phyloP scores from a whole-genome alignment of 495 filamentous ascomycete species.

The Hypoxylon fuscum region DNA sequence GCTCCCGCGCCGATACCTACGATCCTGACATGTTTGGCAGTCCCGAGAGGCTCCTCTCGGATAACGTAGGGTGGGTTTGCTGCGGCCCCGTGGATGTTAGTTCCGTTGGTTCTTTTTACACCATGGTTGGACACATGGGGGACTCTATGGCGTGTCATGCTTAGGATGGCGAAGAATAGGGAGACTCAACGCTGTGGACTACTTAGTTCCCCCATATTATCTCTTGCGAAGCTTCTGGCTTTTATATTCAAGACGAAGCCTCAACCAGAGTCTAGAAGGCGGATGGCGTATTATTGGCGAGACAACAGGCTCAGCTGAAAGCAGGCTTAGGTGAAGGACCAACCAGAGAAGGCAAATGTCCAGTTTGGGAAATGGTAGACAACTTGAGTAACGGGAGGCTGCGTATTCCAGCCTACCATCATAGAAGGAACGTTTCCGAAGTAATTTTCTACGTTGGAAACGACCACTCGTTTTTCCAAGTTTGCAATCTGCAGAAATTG shows the following conservation, averaged over 20 bases:
- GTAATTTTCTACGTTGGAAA: constrained; percentile 7
- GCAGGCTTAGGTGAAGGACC: constrained; percentile 18
- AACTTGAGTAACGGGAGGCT: constrained; percentile 25
- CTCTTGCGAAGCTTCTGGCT: background rate
- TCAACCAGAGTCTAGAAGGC: background rate
- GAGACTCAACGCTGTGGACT: constrained; percentile 36
- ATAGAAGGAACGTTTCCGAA: constrained; percentile 6
- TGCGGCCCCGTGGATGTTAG: constrained; percentile 19
- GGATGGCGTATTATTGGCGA: constrained; percentile 14
- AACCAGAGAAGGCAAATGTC: constrained; percentile 26
- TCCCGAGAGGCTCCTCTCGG: constrained; percentile 55
- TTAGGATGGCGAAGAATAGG: constrained; percentile 22
- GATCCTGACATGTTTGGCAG: constrained; percentile 55
- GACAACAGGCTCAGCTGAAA: constrained; percentile 42
- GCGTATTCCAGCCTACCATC: constrained; percentile 45
- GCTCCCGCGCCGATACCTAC: constrained; percentile 60
- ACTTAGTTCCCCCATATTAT: constrained; percentile 30
- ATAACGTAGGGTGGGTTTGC: constrained; percentile 45
- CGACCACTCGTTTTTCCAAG: constrained; percentile 1
- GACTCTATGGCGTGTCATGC: constrained; percentile 40
- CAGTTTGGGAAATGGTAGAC: constrained; percentile 10
- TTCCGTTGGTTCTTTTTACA: constrained; percentile 7
- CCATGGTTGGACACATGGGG: constrained; percentile 17
- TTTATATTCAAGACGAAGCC: constrained; percentile 30
- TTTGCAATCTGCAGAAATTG: constrained; percentile 14